Conservation (phyloP, 257 asterid species). For the Solanum sitiens region DNA sequence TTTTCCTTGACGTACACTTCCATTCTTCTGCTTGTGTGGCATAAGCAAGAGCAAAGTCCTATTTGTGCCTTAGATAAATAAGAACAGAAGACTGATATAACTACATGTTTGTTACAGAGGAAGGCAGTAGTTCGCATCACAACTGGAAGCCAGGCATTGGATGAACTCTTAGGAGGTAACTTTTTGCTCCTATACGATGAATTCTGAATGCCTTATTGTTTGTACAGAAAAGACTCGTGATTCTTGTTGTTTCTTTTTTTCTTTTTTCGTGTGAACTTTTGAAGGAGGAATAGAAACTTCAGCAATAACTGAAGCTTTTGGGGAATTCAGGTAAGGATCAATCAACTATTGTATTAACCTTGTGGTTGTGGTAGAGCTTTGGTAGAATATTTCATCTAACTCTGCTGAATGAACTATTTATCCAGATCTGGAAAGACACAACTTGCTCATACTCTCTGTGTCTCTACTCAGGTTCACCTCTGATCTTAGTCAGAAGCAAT, state of each 20-base stretch:
- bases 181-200: neutral
- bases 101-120: conserved; percentile 38
- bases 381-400: conserved; percentile 1
- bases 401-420: conserved; percentile 10
- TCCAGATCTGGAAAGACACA: conserved; percentile 97
- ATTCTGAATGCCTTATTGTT: neutral
- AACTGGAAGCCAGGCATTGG: conserved; percentile 96
- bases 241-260: neutral
- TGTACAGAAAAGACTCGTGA: neutral
- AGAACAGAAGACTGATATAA: neutral
- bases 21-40: neutral
- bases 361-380: neutral
- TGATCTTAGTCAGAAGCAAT: neutral
- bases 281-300: conserved; percentile 86
- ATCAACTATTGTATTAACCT: neutral
- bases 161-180: conserved; percentile 86
- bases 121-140: conserved; percentile 76
- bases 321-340: conserved; percentile 73
- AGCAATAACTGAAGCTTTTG: conserved; percentile 95
- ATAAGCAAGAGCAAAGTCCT: neutral
- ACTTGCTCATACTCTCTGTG: conserved; percentile 97
- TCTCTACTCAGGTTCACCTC: conserved; percentile 79
- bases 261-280: neutral
- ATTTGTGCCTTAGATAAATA: neutral
- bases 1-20: neutral